Conservation (phyloP, 2,329 filamentous ascomycete species). For the Aspergillus tanneri region DNA sequence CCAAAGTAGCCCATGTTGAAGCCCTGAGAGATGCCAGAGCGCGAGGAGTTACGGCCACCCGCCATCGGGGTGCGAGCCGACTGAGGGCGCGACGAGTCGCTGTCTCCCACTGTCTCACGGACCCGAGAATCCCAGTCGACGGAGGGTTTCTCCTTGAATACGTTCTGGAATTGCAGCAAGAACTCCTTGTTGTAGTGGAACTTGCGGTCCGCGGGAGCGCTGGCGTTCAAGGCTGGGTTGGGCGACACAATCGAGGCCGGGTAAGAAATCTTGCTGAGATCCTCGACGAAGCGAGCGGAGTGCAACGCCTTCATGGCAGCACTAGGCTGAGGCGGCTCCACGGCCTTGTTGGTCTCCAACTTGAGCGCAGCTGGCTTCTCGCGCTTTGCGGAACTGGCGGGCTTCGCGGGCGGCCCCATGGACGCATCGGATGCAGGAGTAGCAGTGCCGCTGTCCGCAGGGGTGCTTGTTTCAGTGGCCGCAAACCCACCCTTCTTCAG, state of each 20-base stretch:
- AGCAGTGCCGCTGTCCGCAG: conserved; percentile 46
- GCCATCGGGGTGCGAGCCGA: conserved; percentile 52
- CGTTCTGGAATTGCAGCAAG: conserved; percentile 90
- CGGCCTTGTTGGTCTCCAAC: conserved; percentile 77
- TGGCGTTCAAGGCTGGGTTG: conserved; percentile 82
- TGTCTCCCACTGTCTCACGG: conserved; percentile 78
- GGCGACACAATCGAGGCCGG: conserved; percentile 81
- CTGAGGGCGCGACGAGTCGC: conserved; percentile 63
- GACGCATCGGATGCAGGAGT: conserved; percentile 48
- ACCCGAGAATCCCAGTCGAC: conserved; percentile 90
- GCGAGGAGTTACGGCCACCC: conserved; percentile 52
- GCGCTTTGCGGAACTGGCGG: conserved; percentile 61
- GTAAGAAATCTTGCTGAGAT: conserved; percentile 77
- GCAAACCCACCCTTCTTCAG: conserved; percentile 44
- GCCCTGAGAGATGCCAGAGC: conserved; percentile 52
- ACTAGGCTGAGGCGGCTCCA: conserved; percentile 89
- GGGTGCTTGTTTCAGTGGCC: conserved; percentile 40
- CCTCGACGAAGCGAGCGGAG: conserved; percentile 81
- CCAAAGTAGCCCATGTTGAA: conserved; percentile 72
- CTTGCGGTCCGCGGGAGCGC: conserved; percentile 69
- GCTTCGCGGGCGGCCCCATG: conserved; percentile 54
- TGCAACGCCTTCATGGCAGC: conserved; percentile 91
- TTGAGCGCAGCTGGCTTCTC: conserved; percentile 85
- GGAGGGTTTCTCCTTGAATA: conserved; percentile 96
- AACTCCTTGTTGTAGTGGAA: conserved; percentile 97